A percentile compares a stretch with the other conserved stretches of the same genome.
Conservation (phyloP, 2,329 filamentous ascomycete species). For the Claviceps sp. region DNA sequence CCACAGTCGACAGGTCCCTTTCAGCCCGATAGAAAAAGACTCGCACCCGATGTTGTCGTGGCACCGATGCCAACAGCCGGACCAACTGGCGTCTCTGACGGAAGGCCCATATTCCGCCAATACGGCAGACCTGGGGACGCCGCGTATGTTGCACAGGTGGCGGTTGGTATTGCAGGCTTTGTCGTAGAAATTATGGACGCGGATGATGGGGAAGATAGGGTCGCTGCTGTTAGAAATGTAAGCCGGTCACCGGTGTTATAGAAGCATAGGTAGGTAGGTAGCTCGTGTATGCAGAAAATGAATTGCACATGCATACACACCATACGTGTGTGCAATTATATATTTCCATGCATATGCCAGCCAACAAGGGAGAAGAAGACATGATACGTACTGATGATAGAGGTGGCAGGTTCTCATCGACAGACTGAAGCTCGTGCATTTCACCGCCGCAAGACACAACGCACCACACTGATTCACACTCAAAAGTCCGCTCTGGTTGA, state of each 20-base stretch:
- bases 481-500: not conserved
- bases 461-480: not conserved
- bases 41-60: not conserved
- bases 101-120: not conserved
- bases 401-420: not conserved
- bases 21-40: not conserved
- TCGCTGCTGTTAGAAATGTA: not conserved
- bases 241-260: not conserved
- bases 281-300: not conserved
- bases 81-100: not conserved
- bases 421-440: not conserved
- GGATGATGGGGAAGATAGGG: not conserved
- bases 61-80: not conserved
- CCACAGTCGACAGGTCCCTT: not conserved
- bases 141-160: not conserved
- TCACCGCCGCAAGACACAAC: not conserved
- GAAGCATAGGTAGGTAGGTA: not conserved
- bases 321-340: no score
- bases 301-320: not conserved
- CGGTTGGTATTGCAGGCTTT: not conserved
- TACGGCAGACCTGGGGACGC: not conserved
- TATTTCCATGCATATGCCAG: no score
- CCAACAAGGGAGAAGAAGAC: not conserved
- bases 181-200: not conserved
- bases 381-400: not conserved